phyloP scores from a whole-genome alignment of 106 monocot genomes.

The Posidonia australis region DNA sequence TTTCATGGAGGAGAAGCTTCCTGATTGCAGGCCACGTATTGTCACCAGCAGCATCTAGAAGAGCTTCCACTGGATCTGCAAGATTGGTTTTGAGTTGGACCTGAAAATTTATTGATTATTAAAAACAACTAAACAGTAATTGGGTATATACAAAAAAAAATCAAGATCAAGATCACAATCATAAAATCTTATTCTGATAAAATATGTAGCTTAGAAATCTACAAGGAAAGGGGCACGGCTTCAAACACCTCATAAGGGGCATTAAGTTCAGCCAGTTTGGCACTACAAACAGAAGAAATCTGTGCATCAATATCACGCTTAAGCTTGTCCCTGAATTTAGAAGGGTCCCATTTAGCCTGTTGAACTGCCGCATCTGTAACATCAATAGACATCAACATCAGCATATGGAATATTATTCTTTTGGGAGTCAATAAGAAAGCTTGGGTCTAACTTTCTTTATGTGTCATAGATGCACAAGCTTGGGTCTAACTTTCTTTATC shows the following conservation, averaged over 20 bases:
- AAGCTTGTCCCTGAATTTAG: slow-evolving; percentile 70
- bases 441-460: too few relatives aligned
- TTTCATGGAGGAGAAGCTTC: slow-evolving; percentile 70
- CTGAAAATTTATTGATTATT: slow-evolving; percentile 12
- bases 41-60: slow-evolving; percentile 70
- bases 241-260: slow-evolving; percentile 48
- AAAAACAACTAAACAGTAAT: too few relatives aligned
- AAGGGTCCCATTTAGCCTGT: slow-evolving; percentile 76
- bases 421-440: too few relatives aligned
- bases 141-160: too few relatives aligned
- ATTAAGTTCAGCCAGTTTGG: slow-evolving; percentile 64
- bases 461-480: too few relatives aligned
- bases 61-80: slow-evolving; percentile 73
- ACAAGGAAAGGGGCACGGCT: not conserved
- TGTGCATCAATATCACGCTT: slow-evolving; percentile 73
- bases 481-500: too few relatives aligned
- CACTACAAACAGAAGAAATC: slow-evolving; percentile 50
- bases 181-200: not conserved
- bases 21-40: slow-evolving; percentile 81
- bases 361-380: slow-evolving; percentile 65
- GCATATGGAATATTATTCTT: not conserved
- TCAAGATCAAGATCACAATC: not conserved
- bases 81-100: slow-evolving; percentile 51
- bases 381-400: not conserved
- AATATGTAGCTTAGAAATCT: not conserved